A percentile compares a stretch with the other conserved stretches of the same genome.
These are phyloP conservation scores for Pichia nanzhaoensis DNA, from an alignment of 805 yeast genomes.

Conservation along the genomic window DNA sequence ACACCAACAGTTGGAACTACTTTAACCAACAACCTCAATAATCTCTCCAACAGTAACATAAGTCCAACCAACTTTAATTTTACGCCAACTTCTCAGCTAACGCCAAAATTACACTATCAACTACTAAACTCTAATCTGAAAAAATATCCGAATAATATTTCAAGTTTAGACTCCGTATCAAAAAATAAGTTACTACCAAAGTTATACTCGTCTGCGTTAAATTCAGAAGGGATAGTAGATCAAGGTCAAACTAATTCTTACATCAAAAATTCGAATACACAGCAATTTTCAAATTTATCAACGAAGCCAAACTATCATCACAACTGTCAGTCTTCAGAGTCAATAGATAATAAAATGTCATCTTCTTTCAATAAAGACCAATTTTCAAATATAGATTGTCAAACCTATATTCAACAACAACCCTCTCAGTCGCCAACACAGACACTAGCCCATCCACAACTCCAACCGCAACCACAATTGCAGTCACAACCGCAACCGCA, in stretches of 20 bases:
- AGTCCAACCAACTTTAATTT: constrained; percentile 4
- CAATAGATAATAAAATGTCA: constrained; percentile 11
- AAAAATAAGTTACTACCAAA: constrained; percentile 18
- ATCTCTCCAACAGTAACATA: not conserved
- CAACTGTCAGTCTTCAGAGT: constrained; percentile 21
- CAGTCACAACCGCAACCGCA: constrained; percentile 5
- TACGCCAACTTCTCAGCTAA: constrained; percentile 6
- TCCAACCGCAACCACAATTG: constrained; percentile 4
- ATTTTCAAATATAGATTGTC: not conserved
- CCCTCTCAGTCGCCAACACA: constrained; percentile 1
- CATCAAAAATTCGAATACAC: not conserved
- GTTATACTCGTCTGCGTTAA: constrained; percentile 21
- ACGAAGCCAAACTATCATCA: not conserved
- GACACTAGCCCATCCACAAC: constrained; percentile 4
- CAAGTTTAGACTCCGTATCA: constrained; percentile 22
- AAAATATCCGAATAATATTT: constrained; percentile 21
- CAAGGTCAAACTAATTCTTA: constrained; percentile 11
- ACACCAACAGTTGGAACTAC: constrained; percentile 5
- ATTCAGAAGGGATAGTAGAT: constrained; percentile 23
- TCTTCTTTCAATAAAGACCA: constrained; percentile 5
- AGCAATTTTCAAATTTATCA: not conserved
- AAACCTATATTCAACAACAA: not conserved
- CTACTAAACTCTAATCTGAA: constrained; percentile 5
- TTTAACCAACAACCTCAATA: not conserved
- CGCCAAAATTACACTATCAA: constrained; percentile 8